Percentiles rank a stretch among this genome's conserved stretches.
Evolutionary conservation across 2,329 filamentous ascomycete species (phyloP).

Genomic region (Apiospora malaysiana): DNA sequence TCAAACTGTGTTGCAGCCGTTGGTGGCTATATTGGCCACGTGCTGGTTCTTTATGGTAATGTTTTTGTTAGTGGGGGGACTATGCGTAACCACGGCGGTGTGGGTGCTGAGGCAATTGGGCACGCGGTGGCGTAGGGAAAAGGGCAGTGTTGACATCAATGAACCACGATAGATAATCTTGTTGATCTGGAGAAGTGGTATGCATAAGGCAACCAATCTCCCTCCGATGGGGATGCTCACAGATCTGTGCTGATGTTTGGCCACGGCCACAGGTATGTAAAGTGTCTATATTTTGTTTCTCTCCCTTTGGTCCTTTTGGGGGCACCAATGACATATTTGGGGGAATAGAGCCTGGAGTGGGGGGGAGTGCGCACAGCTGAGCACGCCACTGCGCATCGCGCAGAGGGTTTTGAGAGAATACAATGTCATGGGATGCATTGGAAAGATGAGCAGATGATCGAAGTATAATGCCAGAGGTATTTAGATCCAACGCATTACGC

Average conservation of each 20-base stretch:
- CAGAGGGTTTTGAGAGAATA: neutral
- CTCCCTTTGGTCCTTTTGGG: neutral
- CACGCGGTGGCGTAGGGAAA: neutral
- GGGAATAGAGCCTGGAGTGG: neutral
- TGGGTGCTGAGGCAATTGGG: neutral
- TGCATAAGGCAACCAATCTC: too few species aligned
- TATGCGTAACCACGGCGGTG: neutral
- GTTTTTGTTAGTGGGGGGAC: conserved; percentile 7
- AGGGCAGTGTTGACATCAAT: neutral
- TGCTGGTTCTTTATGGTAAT: conserved; percentile 50
- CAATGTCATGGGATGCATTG: neutral
- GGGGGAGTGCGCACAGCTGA: neutral
- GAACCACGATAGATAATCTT: too few species aligned
- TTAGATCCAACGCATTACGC: neutral
- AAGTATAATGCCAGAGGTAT: neutral
- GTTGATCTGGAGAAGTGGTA: too few species aligned
- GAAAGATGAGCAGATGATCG: neutral
- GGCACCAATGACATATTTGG: neutral
- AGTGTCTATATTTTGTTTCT: neutral
- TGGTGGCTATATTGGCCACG: conserved; percentile 40
- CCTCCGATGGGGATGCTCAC: neutral
- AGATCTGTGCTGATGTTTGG: neutral
- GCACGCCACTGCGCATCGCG: neutral
- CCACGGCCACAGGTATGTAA: neutral
- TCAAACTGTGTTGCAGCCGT: conserved; percentile 32